Evolutionary conservation across 306 rosid genomes (phyloP), one percentile per base, ranked within the genome.

Genomic region (Ormosia emarginata): DNA sequence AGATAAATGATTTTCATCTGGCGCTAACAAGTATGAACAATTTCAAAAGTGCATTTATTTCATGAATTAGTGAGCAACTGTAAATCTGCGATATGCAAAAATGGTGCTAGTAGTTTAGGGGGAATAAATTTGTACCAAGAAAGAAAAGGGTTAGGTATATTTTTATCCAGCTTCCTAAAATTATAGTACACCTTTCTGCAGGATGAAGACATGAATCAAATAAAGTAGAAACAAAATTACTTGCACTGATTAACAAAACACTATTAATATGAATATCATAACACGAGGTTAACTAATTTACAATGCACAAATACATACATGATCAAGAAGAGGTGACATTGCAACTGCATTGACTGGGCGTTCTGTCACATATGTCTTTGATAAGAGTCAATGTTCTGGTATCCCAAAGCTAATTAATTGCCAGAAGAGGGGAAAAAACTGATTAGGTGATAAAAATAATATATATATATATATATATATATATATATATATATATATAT

Each of bases 301-400:
- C n/a, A 64, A 24, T 24, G 11, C 15, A 74, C 5, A 29, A 46
- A 70, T 40, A 74, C 98, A 70, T 95, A 95, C 99, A 86, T 95
- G 99, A 82, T 95, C 92, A 82, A 90, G 92, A 71, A 92, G 89
- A 47, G 99, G 98, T 17, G 99, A 95, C 93, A 95, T 89, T 5
- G 98, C 73, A 83, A 95, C 98, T n/a, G 98, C 99, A 79, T 95
- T 95, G 78, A 95, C 98, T 0, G 99, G 98, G 11, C 98, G 94
- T 83, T 92, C 99, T 0, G 98, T 92, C 52, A 82, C 87, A 68
- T 95, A 95, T 1, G 98, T 90, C 93, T 92, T 92, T 95, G 90
- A 95, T 82, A 53, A 95, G 98, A 63, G 94, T 87, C 90, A 95
- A 68, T 2, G 96, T 86, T 86, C 99, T 90, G 18, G 71, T 52